Evolutionary conservation across 1,284 basidiomycete species (phyloP).

Genomic region (Peniophora sp.): DNA sequence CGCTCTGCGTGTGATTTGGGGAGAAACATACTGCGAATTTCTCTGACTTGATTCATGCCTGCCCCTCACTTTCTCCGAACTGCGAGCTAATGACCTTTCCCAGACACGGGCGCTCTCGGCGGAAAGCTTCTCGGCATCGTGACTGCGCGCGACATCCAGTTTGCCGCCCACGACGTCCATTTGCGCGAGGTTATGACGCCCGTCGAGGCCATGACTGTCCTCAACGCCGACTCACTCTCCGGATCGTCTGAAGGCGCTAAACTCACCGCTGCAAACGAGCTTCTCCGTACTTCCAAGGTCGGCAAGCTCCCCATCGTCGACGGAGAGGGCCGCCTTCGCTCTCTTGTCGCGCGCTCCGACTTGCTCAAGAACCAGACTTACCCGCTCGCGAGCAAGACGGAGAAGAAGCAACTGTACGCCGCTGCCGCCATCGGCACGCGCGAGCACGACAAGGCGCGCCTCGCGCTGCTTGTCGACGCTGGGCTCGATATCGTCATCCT

Average conservation of each 20-base stretch:
- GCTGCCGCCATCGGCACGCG: slow-evolving; percentile 97
- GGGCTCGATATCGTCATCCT: slow-evolving; percentile 94
- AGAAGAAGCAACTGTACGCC: slow-evolving; percentile 94
- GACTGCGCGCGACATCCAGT: slow-evolving; percentile 95
- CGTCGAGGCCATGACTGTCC: slow-evolving; percentile 64
- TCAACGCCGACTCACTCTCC: not conserved
- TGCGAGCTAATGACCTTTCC: slow-evolving; percentile 4
- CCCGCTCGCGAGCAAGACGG: slow-evolving; percentile 89
- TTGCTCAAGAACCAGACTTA: slow-evolving; percentile 97
- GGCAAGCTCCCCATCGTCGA: slow-evolving; percentile 95
- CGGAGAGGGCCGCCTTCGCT: slow-evolving; percentile 64
- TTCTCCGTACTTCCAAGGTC: slow-evolving; percentile 96
- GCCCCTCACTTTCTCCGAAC: slow-evolving; percentile 1
- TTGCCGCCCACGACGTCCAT: slow-evolving; percentile 64
- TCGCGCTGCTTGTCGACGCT: slow-evolving; percentile 83
- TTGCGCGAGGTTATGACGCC: slow-evolving; percentile 87
- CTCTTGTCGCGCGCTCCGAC: slow-evolving; percentile 92
- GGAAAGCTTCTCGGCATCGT: slow-evolving; percentile 96
- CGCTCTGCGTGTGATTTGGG: slow-evolving; percentile 63
- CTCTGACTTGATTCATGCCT: slow-evolving; percentile 23
- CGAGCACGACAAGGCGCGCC: slow-evolving; percentile 81
- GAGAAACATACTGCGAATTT: slow-evolving; percentile 32
- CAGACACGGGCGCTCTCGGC: slow-evolving; percentile 82
- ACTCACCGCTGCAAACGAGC: slow-evolving; percentile 87
- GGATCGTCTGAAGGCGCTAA: slow-evolving; percentile 79